Evolutionary conservation across 2,329 filamentous ascomycete genomes (phyloP).

Genomic region (Trichoderma polysporum): DNA sequence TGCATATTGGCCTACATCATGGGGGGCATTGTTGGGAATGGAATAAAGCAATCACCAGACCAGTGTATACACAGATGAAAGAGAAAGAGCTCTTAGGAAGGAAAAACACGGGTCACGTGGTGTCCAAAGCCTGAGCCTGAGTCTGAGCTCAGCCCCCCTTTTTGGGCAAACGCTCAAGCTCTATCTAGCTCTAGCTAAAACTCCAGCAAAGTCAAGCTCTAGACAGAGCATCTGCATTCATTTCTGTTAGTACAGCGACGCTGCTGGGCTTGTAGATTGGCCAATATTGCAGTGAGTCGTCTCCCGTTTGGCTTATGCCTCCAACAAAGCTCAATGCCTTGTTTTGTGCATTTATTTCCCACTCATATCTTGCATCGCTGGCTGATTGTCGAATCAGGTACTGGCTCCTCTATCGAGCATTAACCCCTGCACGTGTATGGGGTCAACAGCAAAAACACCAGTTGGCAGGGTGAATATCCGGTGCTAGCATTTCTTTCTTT

Average conservation of each 20-base stretch:
- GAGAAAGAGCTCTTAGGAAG: too few relatives aligned
- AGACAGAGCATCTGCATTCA: constrained; percentile 9
- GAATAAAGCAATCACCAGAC: not conserved
- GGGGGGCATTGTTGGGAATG: not conserved
- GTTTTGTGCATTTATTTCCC: not conserved
- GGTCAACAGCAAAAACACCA: not conserved
- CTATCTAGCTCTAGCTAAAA: constrained; percentile 20
- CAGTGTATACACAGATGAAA: too few relatives aligned
- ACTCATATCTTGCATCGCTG: not conserved
- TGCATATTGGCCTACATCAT: too few relatives aligned
- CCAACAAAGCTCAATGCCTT: not conserved
- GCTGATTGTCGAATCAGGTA: constrained; percentile 4
- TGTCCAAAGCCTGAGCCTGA: not conserved
- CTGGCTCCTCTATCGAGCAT: constrained; percentile 5
- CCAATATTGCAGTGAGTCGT: not conserved
- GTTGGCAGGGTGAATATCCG: constrained; percentile 11
- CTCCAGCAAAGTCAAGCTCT: not conserved
- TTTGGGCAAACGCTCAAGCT: not conserved
- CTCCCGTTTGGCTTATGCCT: too few relatives aligned
- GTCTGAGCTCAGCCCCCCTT: constrained; percentile 9
- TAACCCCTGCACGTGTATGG: constrained; percentile 3
- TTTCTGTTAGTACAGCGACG: constrained; percentile 7
- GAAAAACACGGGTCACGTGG: not conserved
- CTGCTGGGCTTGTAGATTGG: not conserved
- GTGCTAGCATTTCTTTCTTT: not conserved